Base-by-base conservation (phyloP, 2,329 filamentous ascomycete species). In the Amphichorda felina region DNA sequence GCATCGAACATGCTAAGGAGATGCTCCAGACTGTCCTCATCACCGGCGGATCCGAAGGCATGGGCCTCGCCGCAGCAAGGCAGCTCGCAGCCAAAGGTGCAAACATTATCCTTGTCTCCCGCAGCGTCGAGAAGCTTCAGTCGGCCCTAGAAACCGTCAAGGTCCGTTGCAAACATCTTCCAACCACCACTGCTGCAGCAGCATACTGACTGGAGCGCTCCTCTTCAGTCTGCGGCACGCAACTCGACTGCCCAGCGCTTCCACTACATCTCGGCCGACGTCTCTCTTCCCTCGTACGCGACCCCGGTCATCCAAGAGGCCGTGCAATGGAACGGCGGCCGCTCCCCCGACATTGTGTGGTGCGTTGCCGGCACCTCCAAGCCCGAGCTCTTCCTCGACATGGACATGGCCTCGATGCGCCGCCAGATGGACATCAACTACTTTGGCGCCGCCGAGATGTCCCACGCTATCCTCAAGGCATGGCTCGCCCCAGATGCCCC, bases 351-450 rank as follows among this genome's bases (percentile, higher is more conserved):
- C 53, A 70, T 95, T 38, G 82, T 96, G 24, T 96, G 91, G 87
- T 88, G 85, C 53, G 72, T 87, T 34, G 89, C 89, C 3, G 89
- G 89, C 40, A 67, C 73, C 43, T 73, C 82, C 5, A 68, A 66
- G 13, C 88, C 88, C 0, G 70, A 74, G 25, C 79, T 94, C 41
- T 94, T 89, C 62, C 57, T 83, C 44, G 83, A 94, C 41, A 76
- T 75, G 27, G 69, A 81, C 8, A 63, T 84, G 35, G 62, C 76
- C 7, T 72, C 70, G 9, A 63, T 87, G 44, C 72, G 80, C 29
- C 64, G 69, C 43, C 85, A 94, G 55, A 94, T 94, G 85, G 85
- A 94, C 51, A 73, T 89, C 46, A 89, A 95, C 60, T 96, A 85
- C 63, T 94, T 80, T 70, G 83, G 85, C 33, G 77, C 79, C 21